Conservation (phyloP, 1,284 basidiomycete species). For the Cryptococcus amylolentus region DNA sequence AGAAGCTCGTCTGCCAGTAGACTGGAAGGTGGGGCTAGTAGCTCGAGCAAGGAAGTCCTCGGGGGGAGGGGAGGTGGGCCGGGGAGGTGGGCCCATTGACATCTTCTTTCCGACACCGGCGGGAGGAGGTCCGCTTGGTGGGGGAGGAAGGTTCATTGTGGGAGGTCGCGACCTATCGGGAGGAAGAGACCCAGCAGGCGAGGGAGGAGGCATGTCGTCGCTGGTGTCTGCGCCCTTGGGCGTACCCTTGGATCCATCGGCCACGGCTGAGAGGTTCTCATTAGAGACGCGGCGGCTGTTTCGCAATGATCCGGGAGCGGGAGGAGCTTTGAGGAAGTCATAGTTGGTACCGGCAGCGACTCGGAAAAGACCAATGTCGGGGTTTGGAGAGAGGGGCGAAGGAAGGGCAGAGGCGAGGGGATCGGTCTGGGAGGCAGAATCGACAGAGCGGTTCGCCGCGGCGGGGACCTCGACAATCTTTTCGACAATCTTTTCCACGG, state of each 20-base stretch:
- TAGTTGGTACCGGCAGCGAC: conserved; percentile 43
- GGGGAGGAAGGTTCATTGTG: conserved; percentile 78
- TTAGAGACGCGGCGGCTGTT: conserved; percentile 16
- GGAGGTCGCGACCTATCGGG: conserved; percentile 79
- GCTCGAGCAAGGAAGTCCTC: conserved; percentile 80
- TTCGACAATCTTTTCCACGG: conserved; percentile 44
- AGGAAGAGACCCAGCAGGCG: conserved; percentile 11
- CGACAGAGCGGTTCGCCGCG: conserved; percentile 13
- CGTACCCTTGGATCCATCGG: conserved; percentile 17
- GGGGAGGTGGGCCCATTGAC: conserved; percentile 60
- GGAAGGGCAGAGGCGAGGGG: conserved; percentile 16
- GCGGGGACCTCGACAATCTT: conserved; percentile 41
- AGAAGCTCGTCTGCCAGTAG: conserved; percentile 21
- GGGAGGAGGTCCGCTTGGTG: conserved; percentile 74
- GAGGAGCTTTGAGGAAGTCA: conserved; percentile 50
- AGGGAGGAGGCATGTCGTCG: conserved; percentile 27
- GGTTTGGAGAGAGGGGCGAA: conserved; percentile 19
- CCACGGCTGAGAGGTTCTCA: conserved; percentile 16
- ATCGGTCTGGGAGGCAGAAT: conserved; percentile 24
- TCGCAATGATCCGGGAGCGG: conserved; percentile 20
- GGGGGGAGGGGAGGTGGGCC: conserved; percentile 84
- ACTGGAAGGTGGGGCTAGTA: conserved; percentile 69
- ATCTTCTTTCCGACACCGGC: conserved; percentile 50
- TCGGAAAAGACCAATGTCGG: conserved; percentile 46
- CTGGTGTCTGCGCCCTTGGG: conserved; percentile 26